Evolutionary conservation across 1,284 basidiomycete species (phyloP).

Genomic region (Sporisorium graminicola): DNA sequence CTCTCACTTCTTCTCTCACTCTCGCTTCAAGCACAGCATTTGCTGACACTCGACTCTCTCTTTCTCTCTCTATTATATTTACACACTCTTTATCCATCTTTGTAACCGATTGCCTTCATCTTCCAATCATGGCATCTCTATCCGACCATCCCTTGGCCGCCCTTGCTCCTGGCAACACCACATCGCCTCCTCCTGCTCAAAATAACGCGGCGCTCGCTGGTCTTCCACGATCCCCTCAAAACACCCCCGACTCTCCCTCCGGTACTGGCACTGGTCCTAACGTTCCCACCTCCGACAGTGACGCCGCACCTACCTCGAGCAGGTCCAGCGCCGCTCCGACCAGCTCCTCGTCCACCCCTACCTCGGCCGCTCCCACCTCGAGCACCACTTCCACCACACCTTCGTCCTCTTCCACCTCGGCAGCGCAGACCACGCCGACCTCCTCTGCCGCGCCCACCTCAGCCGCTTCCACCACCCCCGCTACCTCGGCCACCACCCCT

Average conservation of each 20-base stretch:
- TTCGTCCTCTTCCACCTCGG: slow-evolving; percentile 23
- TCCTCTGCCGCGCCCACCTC: slow-evolving; percentile 19
- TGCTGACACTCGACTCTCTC: slow-evolving; percentile 14
- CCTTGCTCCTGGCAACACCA: not conserved
- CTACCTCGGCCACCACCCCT: slow-evolving; percentile 18
- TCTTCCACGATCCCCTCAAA: slow-evolving; percentile 29
- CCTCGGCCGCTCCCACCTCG: slow-evolving; percentile 12
- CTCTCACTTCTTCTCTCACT: not conserved
- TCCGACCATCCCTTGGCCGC: not conserved
- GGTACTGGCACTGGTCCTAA: not conserved
- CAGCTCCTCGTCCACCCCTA: slow-evolving; percentile 8
- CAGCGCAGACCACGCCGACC: slow-evolving; percentile 12
- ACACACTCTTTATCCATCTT: not conserved
- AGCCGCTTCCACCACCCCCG: slow-evolving; percentile 13
- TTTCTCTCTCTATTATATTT: not conserved
- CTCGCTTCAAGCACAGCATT: not conserved
- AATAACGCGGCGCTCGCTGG: slow-evolving; percentile 11
- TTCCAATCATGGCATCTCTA: not conserved
- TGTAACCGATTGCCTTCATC: too few species aligned
- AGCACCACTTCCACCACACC: slow-evolving; percentile 14
- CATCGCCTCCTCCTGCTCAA: not conserved
- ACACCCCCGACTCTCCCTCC: slow-evolving; percentile 3
- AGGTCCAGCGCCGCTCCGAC: not conserved
- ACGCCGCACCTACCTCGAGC: slow-evolving; percentile 2
- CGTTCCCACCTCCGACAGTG: not conserved